Base-by-base conservation (phyloP, 345 rosid genomes). In the Mangifera indica region DNA sequence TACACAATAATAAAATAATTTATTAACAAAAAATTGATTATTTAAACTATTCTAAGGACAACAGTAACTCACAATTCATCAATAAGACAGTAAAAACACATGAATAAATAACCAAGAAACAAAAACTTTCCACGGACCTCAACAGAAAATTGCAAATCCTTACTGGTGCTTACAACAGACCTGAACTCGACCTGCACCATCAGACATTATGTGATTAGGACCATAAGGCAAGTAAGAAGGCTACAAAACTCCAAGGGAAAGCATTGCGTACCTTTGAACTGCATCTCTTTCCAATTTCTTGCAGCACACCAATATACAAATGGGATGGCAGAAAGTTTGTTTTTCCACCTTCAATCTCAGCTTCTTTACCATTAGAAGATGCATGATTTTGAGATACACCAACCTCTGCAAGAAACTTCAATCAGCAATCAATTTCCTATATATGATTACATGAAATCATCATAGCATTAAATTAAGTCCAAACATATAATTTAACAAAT, bases 281-380 rank as follows among this genome's bases (percentile, higher is more conserved):
- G 78, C 99, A 95, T 83, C 92, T 86, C 78, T 87, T 79, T 73
- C 91, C 99, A 83, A 92, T 95, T 85, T 95, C 98, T 59, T 88
- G 98, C 69, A 95, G 82, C 46, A 88, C 99, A 71, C 89, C 84
- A 64, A 89, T 87, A 69, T 80, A 88, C 71, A 95, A 79, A 79
- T 88, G 88, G 70, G 97, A 74, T 10, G 86, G 84, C 58, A 87
- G 78, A 40, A 83, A 81, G 77, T 86, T 87, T 66, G 78, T 69
- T 81, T 91, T 92, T 73, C 80, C 96, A 78, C 78, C 83, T 75
- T 88, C 99, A 59, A 73, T 60, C 46, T 83, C 90, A 62, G 72
- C 71, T 59, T 87, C 93, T 72, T 80, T 84, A 76, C 81, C 82
- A 80, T 73, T 84, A 22, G 88, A 74, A 71, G 78, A 66, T 61